Conservation (phyloP, 352 stramenopile species). For the Pythium utonaiense region DNA sequence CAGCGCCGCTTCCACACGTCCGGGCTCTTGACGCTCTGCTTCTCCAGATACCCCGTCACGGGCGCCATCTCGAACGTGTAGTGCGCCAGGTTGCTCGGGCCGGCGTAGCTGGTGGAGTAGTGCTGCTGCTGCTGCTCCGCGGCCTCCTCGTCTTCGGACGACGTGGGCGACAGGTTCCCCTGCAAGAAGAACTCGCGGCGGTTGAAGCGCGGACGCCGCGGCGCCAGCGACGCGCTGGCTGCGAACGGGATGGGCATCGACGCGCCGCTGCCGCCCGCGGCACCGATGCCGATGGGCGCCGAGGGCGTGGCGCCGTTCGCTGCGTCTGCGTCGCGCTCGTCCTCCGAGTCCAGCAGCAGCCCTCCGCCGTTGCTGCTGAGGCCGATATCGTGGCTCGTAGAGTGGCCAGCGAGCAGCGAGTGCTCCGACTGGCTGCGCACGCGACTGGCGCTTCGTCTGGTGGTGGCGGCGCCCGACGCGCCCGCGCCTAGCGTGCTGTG, state of each 20-base stretch:
- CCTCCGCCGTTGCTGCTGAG: background rate
- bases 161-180: constrained; percentile 14
- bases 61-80: constrained; percentile 41
- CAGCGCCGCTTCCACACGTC: constrained; percentile 74
- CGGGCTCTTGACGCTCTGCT: constrained; percentile 73
- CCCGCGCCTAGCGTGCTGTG: background rate
- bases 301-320: background rate
- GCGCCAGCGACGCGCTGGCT: constrained; percentile 8
- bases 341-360: constrained; percentile 18
- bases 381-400: background rate
- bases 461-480: background rate
- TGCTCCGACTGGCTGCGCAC: constrained; percentile 27
- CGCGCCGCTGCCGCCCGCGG: background rate
- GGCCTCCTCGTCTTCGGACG: constrained; percentile 23
- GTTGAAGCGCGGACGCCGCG: constrained; percentile 14
- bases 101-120: constrained; percentile 30
- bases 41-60: constrained; percentile 80
- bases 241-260: constrained; percentile 6
- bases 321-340: background rate
- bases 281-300: constrained; percentile 9
- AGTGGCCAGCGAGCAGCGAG: background rate
- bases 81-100: constrained; percentile 21
- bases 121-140: constrained; percentile 18
- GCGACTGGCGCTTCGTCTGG: constrained; percentile 2
- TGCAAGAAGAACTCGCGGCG: constrained; percentile 23